A percentile compares a stretch with the other conserved stretches of the same genome.
Conservation (phyloP, 2,329 filamentous ascomycete genomes). For the Aspergillus awamori region DNA sequence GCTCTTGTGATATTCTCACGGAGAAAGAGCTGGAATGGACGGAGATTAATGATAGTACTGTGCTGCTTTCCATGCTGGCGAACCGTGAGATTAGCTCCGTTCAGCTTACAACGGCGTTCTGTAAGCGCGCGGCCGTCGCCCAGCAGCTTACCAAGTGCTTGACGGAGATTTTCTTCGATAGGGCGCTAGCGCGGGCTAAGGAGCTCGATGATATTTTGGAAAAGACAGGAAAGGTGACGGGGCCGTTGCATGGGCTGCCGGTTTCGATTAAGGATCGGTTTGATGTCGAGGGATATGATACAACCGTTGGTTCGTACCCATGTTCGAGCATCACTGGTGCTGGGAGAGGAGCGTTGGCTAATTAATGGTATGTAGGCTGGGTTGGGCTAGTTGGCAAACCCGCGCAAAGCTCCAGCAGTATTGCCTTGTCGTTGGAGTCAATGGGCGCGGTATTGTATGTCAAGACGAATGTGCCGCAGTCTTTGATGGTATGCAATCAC, state of each 20-base stretch:
- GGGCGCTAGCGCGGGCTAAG: conserved; percentile 54
- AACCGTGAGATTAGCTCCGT: conserved; percentile 13
- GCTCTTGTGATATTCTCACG: conserved; percentile 23
- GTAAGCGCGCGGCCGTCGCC: conserved; percentile 25
- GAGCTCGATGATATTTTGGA: conserved; percentile 55
- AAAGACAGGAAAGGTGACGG: conserved; percentile 53
- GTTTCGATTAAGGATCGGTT: conserved; percentile 72
- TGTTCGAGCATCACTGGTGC: background rate
- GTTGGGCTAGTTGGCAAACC: conserved; percentile 36
- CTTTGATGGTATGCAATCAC: conserved; percentile 39
- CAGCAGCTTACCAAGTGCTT: conserved; percentile 25
- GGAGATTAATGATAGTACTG: conserved; percentile 23
- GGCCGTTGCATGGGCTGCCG: conserved; percentile 65
- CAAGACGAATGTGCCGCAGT: conserved; percentile 58
- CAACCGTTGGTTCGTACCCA: conserved; percentile 28
- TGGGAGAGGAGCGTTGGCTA: background rate
- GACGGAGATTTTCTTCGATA: conserved; percentile 53
- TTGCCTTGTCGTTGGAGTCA: conserved; percentile 31
- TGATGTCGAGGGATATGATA: conserved; percentile 45
- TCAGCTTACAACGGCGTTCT: conserved; percentile 25
- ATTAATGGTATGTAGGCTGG: conserved; percentile 47
- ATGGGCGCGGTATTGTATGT: conserved; percentile 55
- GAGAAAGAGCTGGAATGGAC: conserved; percentile 27
- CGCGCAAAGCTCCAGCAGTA: conserved; percentile 27
- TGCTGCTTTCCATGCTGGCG: conserved; percentile 20